Evolutionary conservation across 768 basidiomycete genomes (phyloP).

Genomic region (Rhodotorula diobovata): DNA sequence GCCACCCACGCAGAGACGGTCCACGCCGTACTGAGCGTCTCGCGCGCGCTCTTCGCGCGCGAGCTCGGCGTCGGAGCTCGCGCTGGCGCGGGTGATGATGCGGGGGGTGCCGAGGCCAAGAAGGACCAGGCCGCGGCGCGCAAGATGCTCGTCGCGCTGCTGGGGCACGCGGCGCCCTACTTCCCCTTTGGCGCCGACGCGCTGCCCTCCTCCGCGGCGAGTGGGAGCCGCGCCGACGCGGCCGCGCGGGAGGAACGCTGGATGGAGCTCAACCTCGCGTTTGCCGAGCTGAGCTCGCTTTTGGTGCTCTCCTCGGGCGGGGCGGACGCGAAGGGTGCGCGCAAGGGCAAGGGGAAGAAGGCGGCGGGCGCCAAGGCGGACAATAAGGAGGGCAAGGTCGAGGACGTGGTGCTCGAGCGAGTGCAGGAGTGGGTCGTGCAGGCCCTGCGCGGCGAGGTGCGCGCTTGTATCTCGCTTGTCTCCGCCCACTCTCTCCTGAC

Average conservation of each 20-base stretch:
- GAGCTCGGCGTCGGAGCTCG: conserved; percentile 40
- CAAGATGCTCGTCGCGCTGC: conserved; percentile 47
- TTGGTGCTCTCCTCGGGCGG: conserved; percentile 46
- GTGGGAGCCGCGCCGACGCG: neutral
- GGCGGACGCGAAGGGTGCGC: neutral
- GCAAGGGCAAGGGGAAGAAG: neutral
- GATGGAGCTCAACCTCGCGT: conserved; percentile 68
- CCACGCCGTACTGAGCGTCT: conserved; percentile 58
- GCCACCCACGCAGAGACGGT: conserved; percentile 45
- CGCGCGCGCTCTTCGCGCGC: conserved; percentile 62
- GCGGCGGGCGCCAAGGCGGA: neutral
- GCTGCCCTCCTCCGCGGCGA: neutral
- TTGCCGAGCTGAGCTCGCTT: conserved; percentile 70
- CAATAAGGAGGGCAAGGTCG: neutral
- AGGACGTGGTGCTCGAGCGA: conserved; percentile 14
- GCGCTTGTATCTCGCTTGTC: neutral
- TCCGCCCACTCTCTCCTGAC: conserved; percentile 1
- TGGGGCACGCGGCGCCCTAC: conserved; percentile 72
- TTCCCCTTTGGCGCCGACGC: conserved; percentile 67
- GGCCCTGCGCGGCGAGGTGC: conserved; percentile 32
- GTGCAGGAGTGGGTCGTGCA: conserved; percentile 38
- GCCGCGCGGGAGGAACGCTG: conserved; percentile 55
- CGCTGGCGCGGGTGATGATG: neutral
- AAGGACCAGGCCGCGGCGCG: neutral
- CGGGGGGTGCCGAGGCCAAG: neutral